Percentiles rank a stretch among this genome's conserved stretches.
These are phyloP conservation scores for Myriosclerotinia scirpicola DNA, from an alignment of 2,329 filamentous ascomycete genomes.

Conservation along the genomic window DNA sequence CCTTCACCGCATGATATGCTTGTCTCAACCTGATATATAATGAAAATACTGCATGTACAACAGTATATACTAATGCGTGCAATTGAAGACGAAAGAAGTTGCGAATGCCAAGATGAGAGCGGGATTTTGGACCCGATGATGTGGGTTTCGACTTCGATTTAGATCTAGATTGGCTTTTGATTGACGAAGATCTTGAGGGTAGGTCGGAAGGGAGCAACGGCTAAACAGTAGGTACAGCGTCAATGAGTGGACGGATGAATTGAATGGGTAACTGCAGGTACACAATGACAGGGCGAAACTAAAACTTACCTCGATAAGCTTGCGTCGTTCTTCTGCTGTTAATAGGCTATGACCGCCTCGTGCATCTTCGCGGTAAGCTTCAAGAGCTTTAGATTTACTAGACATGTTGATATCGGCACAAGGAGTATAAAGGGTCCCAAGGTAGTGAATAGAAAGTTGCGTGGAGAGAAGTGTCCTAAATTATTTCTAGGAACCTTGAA, in stretches of 20 bases:
- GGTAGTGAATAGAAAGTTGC: background rate
- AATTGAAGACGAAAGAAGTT: constrained; percentile 62
- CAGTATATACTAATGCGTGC: constrained; percentile 64
- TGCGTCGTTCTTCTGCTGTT: constrained; percentile 47
- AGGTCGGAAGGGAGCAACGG: constrained; percentile 39
- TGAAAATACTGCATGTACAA: constrained; percentile 81
- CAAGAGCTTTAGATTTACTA: constrained; percentile 21
- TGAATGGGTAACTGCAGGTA: constrained; percentile 21
- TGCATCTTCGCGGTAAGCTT: constrained; percentile 49
- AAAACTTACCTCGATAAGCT: constrained; percentile 47
- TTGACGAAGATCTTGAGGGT: constrained; percentile 29
- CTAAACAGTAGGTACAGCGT: constrained; percentile 27
- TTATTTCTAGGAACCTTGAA: constrained; percentile 3
- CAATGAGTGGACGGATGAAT: constrained; percentile 27
- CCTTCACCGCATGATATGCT: constrained; percentile 73
- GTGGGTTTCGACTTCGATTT: constrained; percentile 36
- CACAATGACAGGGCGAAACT: constrained; percentile 13
- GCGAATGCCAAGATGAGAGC: constrained; percentile 54
- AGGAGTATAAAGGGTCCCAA: background rate
- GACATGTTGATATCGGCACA: constrained; percentile 17
- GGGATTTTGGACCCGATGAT: constrained; percentile 28
- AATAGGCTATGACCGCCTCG: constrained; percentile 46
- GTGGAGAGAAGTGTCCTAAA: constrained; percentile 9
- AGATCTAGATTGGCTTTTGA: constrained; percentile 19
- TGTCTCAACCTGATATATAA: constrained; percentile 82